Conservation (phyloP, 345 rosid species). For the Eucalyptus fibrosa region DNA sequence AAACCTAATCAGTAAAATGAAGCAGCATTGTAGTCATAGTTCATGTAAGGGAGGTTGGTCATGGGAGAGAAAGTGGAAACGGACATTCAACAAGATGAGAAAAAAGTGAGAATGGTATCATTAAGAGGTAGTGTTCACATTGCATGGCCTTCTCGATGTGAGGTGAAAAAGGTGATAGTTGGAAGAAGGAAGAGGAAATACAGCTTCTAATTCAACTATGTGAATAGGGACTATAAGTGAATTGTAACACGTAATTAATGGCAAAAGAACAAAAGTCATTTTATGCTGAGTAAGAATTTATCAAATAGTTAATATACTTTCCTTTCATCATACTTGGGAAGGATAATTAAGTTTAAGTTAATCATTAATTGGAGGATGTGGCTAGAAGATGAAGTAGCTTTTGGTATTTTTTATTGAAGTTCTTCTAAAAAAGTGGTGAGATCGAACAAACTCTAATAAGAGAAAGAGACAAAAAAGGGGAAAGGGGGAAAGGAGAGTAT, state of each 20-base stretch:
- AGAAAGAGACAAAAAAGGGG: too few species aligned
- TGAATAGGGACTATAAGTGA: not conserved
- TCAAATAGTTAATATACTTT: not conserved
- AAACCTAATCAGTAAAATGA: not conserved
- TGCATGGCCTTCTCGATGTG: not conserved
- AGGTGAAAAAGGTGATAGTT: not conserved
- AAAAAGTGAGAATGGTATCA: not conserved
- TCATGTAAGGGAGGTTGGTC: not conserved
- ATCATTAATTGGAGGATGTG: not conserved
- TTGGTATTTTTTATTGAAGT: not conserved
- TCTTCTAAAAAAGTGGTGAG: too few species aligned
- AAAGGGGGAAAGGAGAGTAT: too few species aligned
- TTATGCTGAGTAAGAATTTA: not conserved
- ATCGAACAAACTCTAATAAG: accelerated
- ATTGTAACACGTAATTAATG: not conserved
- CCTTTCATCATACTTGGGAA: not conserved
- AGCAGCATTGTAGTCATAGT: not conserved
- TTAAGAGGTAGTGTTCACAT: not conserved
- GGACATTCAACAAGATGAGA: not conserved
- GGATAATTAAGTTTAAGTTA: not conserved
- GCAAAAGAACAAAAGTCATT: not conserved
- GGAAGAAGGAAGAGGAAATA: not conserved
- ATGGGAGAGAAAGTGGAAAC: not conserved
- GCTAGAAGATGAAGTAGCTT: not conserved
- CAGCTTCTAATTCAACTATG: not conserved